Base-by-base conservation (phyloP, 2,329 filamentous ascomycete species). In the Monosporascus sp. region DNA sequence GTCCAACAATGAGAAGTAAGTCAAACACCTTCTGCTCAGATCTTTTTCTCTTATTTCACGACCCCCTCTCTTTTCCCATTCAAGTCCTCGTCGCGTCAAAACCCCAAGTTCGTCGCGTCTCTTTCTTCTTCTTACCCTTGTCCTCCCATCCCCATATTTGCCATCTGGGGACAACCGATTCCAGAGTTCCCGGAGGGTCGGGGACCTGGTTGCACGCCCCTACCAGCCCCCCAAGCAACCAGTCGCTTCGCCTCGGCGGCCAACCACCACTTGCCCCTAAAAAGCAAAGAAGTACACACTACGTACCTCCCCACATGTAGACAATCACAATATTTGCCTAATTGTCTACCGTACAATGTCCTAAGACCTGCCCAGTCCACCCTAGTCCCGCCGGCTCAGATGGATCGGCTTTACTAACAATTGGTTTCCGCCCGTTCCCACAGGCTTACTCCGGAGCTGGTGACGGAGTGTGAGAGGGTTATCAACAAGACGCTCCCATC, bases 401-500 rank as follows among this genome's bases (percentile, higher is more conserved):
- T 56, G 53, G 59, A 58, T 61, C 59, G 57, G 57, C 57, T 56
- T 54, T 53, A 58, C 60, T 62, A 61, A 61, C 59, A 15, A 36
- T 36, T 27, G 56, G 53, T 57, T 57, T 56, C 57, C 58, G 56
- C 59, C 53, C 49, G 53, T 59, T 55, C 49, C 52, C 50, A 51
- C 60, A 77, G 74, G 58, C 67, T 84, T 49, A 82, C 79, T 8
- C 80, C 81, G 49, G 81, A 84, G 64, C 71, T 83, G 56, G 72
- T 82, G 56, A 70, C 74, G 58, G 81, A 84, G 69, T 83, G 80
- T 65, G 81, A 84, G 68, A 75, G 80, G 53, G 79, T 83, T 63
- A 78, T 84, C 61, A 77, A 75, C 61, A 83, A 82, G 72, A 82
- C 80, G 15, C 75, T 83, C 60, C 81, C 81, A 39, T 79, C 81